Conservation (phyloP, 2,329 filamentous ascomycete species). For the Cladophialophora exuberans region DNA sequence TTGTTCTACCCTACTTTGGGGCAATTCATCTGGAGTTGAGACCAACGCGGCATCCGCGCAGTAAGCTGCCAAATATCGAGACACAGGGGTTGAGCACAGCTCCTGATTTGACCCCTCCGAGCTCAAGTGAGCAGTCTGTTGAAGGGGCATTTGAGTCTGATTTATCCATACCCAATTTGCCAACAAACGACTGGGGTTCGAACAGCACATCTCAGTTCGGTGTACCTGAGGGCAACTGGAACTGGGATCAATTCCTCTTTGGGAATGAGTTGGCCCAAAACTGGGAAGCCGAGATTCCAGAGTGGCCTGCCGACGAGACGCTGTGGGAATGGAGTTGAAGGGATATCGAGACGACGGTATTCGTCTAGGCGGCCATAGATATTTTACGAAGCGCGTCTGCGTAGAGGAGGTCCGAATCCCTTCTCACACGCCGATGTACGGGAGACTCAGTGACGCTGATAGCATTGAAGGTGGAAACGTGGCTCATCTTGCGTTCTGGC, state of each 20-base stretch:
- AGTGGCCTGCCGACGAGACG: conserved; percentile 10
- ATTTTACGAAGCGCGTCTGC: conserved; percentile 15
- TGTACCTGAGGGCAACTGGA: conserved; percentile 8
- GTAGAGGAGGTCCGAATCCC: conserved; percentile 17
- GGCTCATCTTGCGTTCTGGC: background rate
- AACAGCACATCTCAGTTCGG: conserved; percentile 1
- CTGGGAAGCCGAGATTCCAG: conserved; percentile 24
- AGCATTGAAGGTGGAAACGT: conserved; percentile 1
- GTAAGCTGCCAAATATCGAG: background rate
- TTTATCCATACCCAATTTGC: background rate
- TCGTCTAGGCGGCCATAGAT: background rate
- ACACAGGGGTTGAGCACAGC: background rate
- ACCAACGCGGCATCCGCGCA: conserved; percentile 10
- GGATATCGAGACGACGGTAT: background rate
- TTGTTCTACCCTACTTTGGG: conserved; percentile 32
- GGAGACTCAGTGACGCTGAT: conserved; percentile 5
- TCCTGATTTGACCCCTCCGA: background rate
- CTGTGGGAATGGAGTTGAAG: conserved; percentile 1
- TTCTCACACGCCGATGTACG: conserved; percentile 2
- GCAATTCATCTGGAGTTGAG: conserved; percentile 29
- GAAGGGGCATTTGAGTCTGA: conserved; percentile 1
- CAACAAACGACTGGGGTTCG: background rate
- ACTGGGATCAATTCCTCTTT: conserved; percentile 31
- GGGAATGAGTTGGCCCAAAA: conserved; percentile 27
- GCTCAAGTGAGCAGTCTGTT: background rate